Conservation (phyloP, 371 early-diverging fungal genomes). For the Choanephora cucurbitarum region DNA sequence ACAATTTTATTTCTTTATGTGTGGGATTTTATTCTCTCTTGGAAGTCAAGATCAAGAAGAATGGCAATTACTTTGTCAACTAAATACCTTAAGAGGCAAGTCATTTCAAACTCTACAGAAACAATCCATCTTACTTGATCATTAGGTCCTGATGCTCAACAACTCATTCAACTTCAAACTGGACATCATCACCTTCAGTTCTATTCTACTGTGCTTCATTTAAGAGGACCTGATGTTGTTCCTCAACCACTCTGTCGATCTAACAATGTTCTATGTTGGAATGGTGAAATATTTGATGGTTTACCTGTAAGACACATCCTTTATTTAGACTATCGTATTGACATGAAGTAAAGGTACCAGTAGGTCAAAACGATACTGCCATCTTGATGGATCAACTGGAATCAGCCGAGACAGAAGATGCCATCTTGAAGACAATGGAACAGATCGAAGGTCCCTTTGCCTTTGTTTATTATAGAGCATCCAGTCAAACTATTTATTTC, state of each 20-base stretch:
- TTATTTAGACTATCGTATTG: too few relatives aligned
- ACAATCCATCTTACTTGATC: not conserved
- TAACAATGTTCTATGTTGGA: constrained; percentile 72
- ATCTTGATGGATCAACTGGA: constrained; percentile 50
- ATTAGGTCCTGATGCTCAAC: constrained; percentile 54
- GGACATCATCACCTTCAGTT: constrained; percentile 32
- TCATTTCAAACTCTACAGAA: not conserved
- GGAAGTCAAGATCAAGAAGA: constrained; percentile 4
- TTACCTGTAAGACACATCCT: constrained; percentile 55
- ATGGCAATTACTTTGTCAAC: constrained; percentile 39
- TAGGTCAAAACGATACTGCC: constrained; percentile 58
- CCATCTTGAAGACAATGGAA: constrained; percentile 47
- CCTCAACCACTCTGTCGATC: constrained; percentile 65
- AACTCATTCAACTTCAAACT: constrained; percentile 12
- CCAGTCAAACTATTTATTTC: constrained; percentile 65
- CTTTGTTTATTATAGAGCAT: constrained; percentile 66
- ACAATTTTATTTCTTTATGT: constrained; percentile 24
- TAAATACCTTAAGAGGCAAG: constrained; percentile 52
- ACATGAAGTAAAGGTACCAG: too few relatives aligned
- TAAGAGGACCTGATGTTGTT: constrained; percentile 69
- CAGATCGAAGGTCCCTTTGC: constrained; percentile 79
- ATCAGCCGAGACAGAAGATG: constrained; percentile 10
- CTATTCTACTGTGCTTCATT: constrained; percentile 77
- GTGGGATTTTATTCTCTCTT: constrained; percentile 46
- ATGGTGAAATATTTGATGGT: constrained; percentile 84